Conservation (phyloP, 2,329 filamentous ascomycete genomes). For the Penicillium brasilianum region DNA sequence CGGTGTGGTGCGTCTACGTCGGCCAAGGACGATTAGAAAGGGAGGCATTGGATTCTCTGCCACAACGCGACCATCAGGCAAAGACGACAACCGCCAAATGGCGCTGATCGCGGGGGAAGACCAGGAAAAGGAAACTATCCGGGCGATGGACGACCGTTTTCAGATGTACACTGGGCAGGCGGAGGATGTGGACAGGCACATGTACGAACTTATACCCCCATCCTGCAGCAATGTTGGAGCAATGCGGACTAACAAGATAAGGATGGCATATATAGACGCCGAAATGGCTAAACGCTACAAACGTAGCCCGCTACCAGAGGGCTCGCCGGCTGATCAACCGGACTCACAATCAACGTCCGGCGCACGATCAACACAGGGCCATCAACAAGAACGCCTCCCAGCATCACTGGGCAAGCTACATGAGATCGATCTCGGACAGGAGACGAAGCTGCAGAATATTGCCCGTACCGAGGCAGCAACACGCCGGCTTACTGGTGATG, state of each 20-base stretch:
- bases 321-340: constrained; percentile 11
- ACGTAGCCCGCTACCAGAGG: constrained; percentile 28
- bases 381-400: constrained; percentile 49
- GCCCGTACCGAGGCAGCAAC: constrained; percentile 52
- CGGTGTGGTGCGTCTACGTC: constrained; percentile 47
- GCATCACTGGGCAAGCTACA: constrained; percentile 61
- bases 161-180: constrained; percentile 63
- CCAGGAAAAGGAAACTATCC: constrained; percentile 41
- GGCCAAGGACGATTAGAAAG: constrained; percentile 43
- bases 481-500: constrained; percentile 46
- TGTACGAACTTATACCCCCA: constrained; percentile 56
- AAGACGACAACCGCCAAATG: constrained; percentile 31
- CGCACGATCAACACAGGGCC: constrained; percentile 28
- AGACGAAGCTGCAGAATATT: constrained; percentile 50
- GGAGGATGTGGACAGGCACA: constrained; percentile 65
- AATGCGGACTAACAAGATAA: constrained; percentile 63
- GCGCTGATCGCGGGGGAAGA: constrained; percentile 38
- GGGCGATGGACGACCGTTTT: constrained; percentile 58
- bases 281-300: constrained; percentile 63
- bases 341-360: constrained; percentile 17
- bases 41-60: constrained; percentile 55
- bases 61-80: constrained; percentile 31
- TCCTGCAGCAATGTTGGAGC: constrained; percentile 3
- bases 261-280: constrained; percentile 70
- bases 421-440: constrained; percentile 61